Conservation (phyloP, 257 asterid genomes). For the Prunella vulgaris region DNA sequence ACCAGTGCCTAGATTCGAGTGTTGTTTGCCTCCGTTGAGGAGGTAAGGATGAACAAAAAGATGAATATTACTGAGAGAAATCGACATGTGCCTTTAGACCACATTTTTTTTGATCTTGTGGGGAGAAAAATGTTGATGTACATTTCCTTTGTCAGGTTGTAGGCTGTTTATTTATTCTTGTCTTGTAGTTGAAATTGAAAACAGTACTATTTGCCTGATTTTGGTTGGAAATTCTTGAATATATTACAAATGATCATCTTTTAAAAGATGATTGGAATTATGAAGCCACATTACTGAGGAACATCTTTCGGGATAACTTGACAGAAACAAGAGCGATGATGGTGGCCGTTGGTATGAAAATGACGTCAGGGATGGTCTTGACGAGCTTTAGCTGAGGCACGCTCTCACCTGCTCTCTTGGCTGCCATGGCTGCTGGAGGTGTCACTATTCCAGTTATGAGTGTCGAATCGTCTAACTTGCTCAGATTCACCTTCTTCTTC, state of each 20-base stretch:
- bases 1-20: slow-evolving; percentile 26
- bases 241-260: slow-evolving; percentile 33
- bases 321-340: slow-evolving; percentile 63
- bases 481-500: slow-evolving; percentile 48
- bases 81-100: slow-evolving; percentile 3
- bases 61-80: slow-evolving; percentile 7
- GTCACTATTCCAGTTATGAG: slow-evolving; percentile 65
- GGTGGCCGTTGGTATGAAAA: slow-evolving; percentile 79
- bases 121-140: slow-evolving; percentile 12
- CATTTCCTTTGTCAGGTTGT: slow-evolving; percentile 5
- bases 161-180: slow-evolving; percentile 21
- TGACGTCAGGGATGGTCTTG: slow-evolving; percentile 67
- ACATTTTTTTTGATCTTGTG: neutral
- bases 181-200: slow-evolving; percentile 6
- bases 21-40: neutral
- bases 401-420: slow-evolving; percentile 77
- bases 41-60: neutral
- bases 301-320: slow-evolving; percentile 62
- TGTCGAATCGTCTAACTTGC: slow-evolving; percentile 60
- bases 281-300: slow-evolving; percentile 44
- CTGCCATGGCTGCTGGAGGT: slow-evolving; percentile 90
- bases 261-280: slow-evolving; percentile 14
- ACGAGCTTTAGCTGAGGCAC: slow-evolving; percentile 73
- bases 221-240: slow-evolving; percentile 17
- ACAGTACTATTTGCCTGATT: neutral